Base-by-base conservation (phyloP, 1,284 basidiomycete species). In the Wallemia hederae region DNA sequence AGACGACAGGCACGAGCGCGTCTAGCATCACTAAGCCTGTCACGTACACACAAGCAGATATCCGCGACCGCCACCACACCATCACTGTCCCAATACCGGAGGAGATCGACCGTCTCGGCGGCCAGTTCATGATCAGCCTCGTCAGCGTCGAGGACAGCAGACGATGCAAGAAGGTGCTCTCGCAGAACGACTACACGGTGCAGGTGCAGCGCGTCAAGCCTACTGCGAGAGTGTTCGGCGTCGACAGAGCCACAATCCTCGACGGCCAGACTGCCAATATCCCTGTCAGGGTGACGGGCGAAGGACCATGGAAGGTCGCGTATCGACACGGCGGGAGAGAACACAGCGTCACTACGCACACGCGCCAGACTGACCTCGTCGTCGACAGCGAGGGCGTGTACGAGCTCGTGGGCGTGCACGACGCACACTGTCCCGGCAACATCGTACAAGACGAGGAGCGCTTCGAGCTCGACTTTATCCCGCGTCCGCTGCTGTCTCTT, bases 141-240 rank as follows among this genome's bases (percentile, higher is more conserved):
- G 76, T 85, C 62, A 85, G 80, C 65, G 79, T 96, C 39, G 84
- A 87, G 68, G 92, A 97, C 71, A 80, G 79, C 1, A 87, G 87
- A 66, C 83, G 84, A 24, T 97, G 92, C 71, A 83, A 83, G 66
- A 78, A 85, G 49, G 70, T 80, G 22, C 72, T 97, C 25, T 78
- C 80, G 24, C 80, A 82, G 0, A 80, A 83, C 22, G 85, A 86
- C 17, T 72, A 94, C 59, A 77, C 80, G n/a, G 83, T 94, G 60
- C 86, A 88, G 65, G 86, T 97, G n/a, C 79, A 84, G 65, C 75
- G 87, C 61, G 76, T 83, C 17, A 82, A 84, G 80, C 88, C 92
- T 1, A 91, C 84, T 1, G 88, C 77, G 24, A 81, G 81, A 66
- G 94, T 97, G 72, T 70, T 72, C 14, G 72, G 73, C 29, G 73